Percentiles rank a stretch among this genome's conserved stretches.
Conservation (phyloP, 768 basidiomycete genomes). For the Trametes villosa region DNA sequence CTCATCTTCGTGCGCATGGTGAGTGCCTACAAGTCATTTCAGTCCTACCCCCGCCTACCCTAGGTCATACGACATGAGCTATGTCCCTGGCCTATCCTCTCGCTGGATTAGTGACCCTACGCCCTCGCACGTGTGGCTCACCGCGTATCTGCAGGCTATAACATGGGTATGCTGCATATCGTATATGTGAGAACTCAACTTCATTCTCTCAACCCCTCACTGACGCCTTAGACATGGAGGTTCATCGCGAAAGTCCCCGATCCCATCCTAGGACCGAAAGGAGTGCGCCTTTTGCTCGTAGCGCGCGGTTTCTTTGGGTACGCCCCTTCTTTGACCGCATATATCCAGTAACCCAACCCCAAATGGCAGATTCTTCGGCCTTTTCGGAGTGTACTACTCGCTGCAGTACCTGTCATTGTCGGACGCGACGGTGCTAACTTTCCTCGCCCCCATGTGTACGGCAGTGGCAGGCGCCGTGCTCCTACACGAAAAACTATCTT, state of each 20-base stretch:
- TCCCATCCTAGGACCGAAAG: constrained; percentile 72
- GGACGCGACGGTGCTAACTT: constrained; percentile 78
- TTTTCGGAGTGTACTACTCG: constrained; percentile 72
- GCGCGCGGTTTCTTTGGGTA: constrained; percentile 69
- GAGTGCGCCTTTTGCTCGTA: constrained; percentile 59
- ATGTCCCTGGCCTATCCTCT: too few species aligned
- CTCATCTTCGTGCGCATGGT: constrained; percentile 66
- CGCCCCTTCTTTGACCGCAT: constrained; percentile 12
- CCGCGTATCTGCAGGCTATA: constrained; percentile 42
- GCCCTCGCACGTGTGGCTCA: background rate
- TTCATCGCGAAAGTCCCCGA: constrained; percentile 49
- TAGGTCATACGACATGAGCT: too few species aligned
- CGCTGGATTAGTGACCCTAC: background rate
- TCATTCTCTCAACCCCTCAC: background rate
- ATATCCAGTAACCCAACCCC: constrained; percentile 4
- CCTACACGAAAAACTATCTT: constrained; percentile 61
- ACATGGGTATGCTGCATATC: constrained; percentile 54
- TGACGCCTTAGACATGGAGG: constrained; percentile 29
- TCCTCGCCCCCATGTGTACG: constrained; percentile 70
- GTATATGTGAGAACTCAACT: constrained; percentile 46
- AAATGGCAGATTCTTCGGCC: constrained; percentile 64
- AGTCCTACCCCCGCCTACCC: background rate
- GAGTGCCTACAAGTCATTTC: constrained; percentile 13
- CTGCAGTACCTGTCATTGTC: constrained; percentile 77
- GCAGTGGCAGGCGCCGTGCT: constrained; percentile 65